phyloP scores from a whole-genome alignment of 2,329 filamentous ascomycete species.

The Penicillium rolfsii region DNA sequence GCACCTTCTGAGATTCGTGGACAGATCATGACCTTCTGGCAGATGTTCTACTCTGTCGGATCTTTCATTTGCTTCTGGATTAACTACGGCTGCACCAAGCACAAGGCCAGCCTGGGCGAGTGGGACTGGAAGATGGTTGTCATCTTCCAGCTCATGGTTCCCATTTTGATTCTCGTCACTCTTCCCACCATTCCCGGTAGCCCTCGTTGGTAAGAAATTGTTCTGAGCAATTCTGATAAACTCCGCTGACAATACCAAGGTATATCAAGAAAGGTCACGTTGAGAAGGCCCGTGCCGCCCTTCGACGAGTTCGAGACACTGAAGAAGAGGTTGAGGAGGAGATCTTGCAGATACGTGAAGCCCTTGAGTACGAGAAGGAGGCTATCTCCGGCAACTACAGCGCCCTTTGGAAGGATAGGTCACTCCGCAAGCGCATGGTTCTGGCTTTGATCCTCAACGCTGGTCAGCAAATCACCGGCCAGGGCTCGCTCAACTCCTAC shows the following conservation, averaged over 20 bases:
- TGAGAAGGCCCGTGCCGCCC: constrained; percentile 62
- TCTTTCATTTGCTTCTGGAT: constrained; percentile 69
- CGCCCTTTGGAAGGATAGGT: constrained; percentile 71
- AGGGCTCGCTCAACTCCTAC: constrained; percentile 73
- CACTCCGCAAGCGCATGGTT: constrained; percentile 66
- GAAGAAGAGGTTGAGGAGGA: constrained; percentile 70
- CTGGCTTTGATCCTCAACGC: constrained; percentile 70
- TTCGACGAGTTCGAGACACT: constrained; percentile 64
- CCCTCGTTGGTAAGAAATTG: constrained; percentile 61
- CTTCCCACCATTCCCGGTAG: constrained; percentile 70
- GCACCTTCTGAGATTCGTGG: constrained; percentile 67
- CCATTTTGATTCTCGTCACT: constrained; percentile 62
- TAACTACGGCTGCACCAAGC: constrained; percentile 64
- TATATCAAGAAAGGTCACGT: constrained; percentile 63
- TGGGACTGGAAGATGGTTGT: constrained; percentile 77
- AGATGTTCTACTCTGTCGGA: constrained; percentile 68
- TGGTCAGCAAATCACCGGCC: constrained; percentile 72
- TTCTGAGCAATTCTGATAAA: background rate
- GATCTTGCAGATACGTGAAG: constrained; percentile 65
- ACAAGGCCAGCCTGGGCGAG: constrained; percentile 61
- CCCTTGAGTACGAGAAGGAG: constrained; percentile 72
- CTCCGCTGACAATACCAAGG: constrained; percentile 24
- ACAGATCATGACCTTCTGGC: constrained; percentile 71
- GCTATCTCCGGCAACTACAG: constrained; percentile 65
- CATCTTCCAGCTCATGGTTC: constrained; percentile 72